phyloP scores from a whole-genome alignment of 176 grass and related monocot genomes.

The Phoenix roebelenii region DNA sequence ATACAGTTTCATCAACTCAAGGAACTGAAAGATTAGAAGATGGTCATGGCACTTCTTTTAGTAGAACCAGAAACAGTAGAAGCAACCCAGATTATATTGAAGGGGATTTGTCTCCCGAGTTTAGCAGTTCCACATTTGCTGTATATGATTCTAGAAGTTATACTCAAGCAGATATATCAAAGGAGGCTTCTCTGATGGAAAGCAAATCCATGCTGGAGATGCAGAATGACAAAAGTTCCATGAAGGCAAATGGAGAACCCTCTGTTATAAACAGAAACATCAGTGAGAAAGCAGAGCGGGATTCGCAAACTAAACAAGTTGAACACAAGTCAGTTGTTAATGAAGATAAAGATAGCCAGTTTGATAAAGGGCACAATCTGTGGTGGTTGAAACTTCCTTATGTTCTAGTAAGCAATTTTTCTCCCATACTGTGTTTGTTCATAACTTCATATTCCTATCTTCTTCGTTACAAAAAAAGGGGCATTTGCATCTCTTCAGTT shows the following conservation, averaged over 20 bases:
- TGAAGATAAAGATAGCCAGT: background rate
- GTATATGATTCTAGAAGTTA: too few relatives aligned
- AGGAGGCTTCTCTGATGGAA: too few relatives aligned
- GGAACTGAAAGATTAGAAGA: background rate
- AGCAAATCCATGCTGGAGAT: too few relatives aligned
- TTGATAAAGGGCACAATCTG: background rate
- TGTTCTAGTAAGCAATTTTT: slow-evolving; percentile 31
- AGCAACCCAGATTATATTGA: background rate
- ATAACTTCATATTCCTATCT: background rate
- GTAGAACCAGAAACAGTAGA: background rate
- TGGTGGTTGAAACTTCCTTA: slow-evolving; percentile 37
- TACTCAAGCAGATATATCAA: too few relatives aligned
- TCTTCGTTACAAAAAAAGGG: too few relatives aligned
- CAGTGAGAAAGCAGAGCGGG: too few relatives aligned
- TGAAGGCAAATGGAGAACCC: too few relatives aligned
- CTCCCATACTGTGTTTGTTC: background rate
- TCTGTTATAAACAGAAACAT: too few relatives aligned
- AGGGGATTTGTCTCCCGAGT: background rate
- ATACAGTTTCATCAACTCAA: background rate
- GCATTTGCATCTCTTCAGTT: too few relatives aligned
- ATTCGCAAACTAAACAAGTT: background rate
- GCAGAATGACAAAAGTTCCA: too few relatives aligned
- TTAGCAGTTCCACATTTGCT: background rate
- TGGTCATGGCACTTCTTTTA: background rate
- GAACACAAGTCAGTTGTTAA: background rate